Evolutionary conservation across 306 rosid species (phyloP), one percentile per base, ranked within the genome.

Genomic region (Fragaria nilgerrensis): DNA sequence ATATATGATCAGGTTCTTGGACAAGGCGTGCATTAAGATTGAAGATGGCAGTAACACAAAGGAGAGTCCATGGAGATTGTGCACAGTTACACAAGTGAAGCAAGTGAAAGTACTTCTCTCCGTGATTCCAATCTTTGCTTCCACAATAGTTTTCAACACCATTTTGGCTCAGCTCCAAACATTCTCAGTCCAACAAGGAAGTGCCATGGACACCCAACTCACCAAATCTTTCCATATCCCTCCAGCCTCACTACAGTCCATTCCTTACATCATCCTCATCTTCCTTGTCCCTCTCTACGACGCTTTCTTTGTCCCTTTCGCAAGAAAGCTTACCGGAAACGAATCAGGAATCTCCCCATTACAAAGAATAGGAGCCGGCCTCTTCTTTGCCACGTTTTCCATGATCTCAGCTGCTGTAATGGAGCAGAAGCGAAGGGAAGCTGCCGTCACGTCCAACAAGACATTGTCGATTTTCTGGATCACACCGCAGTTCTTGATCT

Each of bases 151-250:
- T 76, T 96, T 96, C 94, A 92, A 96, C 90, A 91, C 99, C 19
- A 93, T 96, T 72, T 83, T 96, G 56, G 99, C 99, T 77, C 99
- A 96, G 14, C 98, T 96, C 72, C 99, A 96, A 68, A 96, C 99
- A 19, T 96, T 96, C 87, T 92, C 99, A 12, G 99, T 96, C 75
- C 97, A 92, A 76, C 99, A 96, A 87, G 99, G 99, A 22, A 85
- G 87, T 36, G 67, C 88, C 34, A 96, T 96, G 99, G 84, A 96
- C 84, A 89, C 94, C 4, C 86, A 75, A 25, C 82, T 96, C 47
- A 86, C 89, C 10, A 76, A 85, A 68, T 88, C 94, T 59, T 92
- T 96, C 77, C 82, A 50, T 0, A 87, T 96, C 77, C 99, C 99
- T 7, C 97, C 99, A 0, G 99, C 99, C 9, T 92, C 99, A 1